Evolutionary conservation across 2,329 filamentous ascomycete genomes (phyloP).

Genomic region (Davidsoniella australis): DNA sequence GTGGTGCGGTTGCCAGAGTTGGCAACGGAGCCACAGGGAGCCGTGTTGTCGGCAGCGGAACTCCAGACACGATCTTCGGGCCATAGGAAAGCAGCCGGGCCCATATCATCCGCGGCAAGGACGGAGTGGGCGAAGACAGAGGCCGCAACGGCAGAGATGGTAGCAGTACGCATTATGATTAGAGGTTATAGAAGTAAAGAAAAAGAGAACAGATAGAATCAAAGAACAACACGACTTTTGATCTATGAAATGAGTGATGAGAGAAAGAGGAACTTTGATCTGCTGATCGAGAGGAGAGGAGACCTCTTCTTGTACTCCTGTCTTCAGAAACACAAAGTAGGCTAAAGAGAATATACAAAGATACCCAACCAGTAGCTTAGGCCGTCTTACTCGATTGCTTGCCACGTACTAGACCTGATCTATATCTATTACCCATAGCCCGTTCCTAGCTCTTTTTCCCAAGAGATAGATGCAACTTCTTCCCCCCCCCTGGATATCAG

Average conservation of each 20-base stretch:
- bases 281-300: background rate
- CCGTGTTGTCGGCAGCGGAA: constrained; percentile 34
- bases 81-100: constrained; percentile 44
- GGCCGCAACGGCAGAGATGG: constrained; percentile 9
- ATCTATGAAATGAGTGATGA: background rate
- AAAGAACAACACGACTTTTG: background rate
- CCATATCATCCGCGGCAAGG: constrained; percentile 21
- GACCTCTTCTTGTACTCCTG: background rate
- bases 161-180: constrained; percentile 2
- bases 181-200: background rate
- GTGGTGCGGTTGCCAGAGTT: constrained; percentile 32
- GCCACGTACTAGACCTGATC: no score
- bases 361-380: no score
- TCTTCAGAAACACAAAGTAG: background rate
- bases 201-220: background rate
- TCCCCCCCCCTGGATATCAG: no score
- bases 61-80: constrained; percentile 39
- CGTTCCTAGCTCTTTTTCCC: no score
- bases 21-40: constrained; percentile 37
- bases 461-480: no score
- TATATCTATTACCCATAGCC: no score
- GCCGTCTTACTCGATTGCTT: no score
- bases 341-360: no score
- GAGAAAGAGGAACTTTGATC: background rate
- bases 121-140: constrained; percentile 10